These are phyloP conservation scores for Sphagnum contortum DNA, from an alignment of 225 moss, liverwort and hornwort species.

Conservation along the genomic window DNA sequence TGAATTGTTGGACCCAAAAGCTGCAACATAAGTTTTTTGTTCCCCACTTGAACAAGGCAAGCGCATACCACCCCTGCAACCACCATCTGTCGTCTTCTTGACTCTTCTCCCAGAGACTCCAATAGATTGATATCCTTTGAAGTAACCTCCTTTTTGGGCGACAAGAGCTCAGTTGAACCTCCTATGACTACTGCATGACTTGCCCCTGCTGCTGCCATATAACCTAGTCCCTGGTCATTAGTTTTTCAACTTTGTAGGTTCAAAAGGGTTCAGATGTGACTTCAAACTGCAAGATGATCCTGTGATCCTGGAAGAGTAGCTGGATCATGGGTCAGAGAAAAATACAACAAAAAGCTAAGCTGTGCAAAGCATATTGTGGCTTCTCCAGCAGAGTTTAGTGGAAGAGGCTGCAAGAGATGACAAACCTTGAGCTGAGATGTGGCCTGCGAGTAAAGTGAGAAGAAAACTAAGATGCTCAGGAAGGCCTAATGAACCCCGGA, in stretches of 20 bases:
- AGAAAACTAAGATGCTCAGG: constrained; percentile 80
- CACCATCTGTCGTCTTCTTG: constrained; percentile 27
- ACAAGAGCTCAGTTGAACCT: constrained; percentile 5
- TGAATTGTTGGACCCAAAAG: constrained; percentile 51
- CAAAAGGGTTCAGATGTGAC: too few relatives aligned
- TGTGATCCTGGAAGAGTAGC: too few relatives aligned
- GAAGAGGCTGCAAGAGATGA: neutral
- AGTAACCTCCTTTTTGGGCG: constrained; percentile 24
- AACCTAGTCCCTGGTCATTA: neutral
- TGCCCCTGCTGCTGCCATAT: neutral
- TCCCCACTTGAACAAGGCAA: constrained; percentile 65
- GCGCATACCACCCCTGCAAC: constrained; percentile 63
- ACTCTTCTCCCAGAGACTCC: constrained; percentile 23
- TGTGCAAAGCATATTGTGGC: too few relatives aligned
- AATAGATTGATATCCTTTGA: constrained; percentile 11
- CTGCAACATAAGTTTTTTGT: constrained; percentile 59
- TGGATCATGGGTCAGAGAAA: too few relatives aligned
- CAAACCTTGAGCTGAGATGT: constrained; percentile 45
- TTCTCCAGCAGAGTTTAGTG: too few relatives aligned
- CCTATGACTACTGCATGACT: too few relatives aligned
- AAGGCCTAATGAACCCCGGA: constrained; percentile 57
- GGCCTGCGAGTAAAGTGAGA: constrained; percentile 66
- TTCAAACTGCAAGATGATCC: too few relatives aligned
- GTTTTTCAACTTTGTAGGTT: neutral
- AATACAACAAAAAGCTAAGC: too few relatives aligned